A percentile compares a stretch with the other conserved stretches of the same genome.
Evolutionary conservation across 2,329 filamentous ascomycete species (phyloP).

Genomic region (Paraphaeosphaeria sporulosa): DNA sequence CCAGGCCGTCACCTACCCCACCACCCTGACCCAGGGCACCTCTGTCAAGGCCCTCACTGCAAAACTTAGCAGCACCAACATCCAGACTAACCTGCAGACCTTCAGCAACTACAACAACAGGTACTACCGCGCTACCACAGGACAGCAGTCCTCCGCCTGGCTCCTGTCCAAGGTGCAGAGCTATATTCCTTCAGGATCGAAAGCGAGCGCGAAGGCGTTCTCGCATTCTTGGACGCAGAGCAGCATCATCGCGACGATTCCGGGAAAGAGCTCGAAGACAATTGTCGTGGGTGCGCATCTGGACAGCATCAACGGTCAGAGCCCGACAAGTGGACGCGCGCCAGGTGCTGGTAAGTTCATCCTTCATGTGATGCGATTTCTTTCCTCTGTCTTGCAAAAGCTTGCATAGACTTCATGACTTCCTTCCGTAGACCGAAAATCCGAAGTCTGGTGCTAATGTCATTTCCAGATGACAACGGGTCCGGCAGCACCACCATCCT

Average conservation of each 20-base stretch:
- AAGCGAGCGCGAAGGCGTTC: conserved; percentile 75
- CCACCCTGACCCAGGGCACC: conserved; percentile 14
- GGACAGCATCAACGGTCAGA: conserved; percentile 89
- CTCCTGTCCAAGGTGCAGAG: conserved; percentile 78
- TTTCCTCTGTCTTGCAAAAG: too few relatives aligned
- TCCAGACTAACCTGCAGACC: conserved; percentile 16
- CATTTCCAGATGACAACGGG: conserved; percentile 75
- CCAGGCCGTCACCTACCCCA: conserved; percentile 12
- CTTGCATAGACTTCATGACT: too few relatives aligned
- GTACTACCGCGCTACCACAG: conserved; percentile 45
- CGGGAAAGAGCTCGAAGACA: conserved; percentile 80
- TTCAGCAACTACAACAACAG: conserved; percentile 17
- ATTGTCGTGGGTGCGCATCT: conserved; percentile 92
- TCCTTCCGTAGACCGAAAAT: background rate
- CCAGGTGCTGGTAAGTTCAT: conserved; percentile 4
- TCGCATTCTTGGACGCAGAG: conserved; percentile 84
- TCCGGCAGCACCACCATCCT: conserved; percentile 90
- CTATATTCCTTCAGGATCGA: conserved; percentile 71
- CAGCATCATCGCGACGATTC: conserved; percentile 87
- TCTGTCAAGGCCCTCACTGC: conserved; percentile 4
- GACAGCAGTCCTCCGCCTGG: conserved; percentile 85
- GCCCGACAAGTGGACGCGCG: conserved; percentile 64
- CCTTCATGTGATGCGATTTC: background rate
- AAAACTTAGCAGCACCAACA: conserved; percentile 8
- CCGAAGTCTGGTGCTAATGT: background rate